Percentiles rank a stretch among this genome's conserved stretches.
Conservation (phyloP, 768 basidiomycete species). For the Boletus sensibilis region DNA sequence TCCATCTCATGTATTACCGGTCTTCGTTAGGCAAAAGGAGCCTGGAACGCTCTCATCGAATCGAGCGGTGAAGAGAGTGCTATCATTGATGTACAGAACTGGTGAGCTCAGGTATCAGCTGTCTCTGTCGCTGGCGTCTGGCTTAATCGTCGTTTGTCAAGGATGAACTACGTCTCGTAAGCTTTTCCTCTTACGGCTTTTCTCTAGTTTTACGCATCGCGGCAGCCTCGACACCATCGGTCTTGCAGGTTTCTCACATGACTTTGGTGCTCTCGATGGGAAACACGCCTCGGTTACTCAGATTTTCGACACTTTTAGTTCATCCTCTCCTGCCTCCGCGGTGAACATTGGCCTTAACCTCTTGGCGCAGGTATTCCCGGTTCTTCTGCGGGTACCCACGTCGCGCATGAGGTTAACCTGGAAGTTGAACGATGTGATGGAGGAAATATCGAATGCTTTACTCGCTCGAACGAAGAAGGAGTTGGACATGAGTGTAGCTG, state of each 20-base stretch:
- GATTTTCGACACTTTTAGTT: conserved; percentile 38
- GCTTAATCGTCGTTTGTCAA: background rate
- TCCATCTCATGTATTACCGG: background rate
- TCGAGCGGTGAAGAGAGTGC: conserved; percentile 15
- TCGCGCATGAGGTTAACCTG: conserved; percentile 27
- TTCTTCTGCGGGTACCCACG: conserved; percentile 39
- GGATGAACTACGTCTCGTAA: conserved; percentile 38
- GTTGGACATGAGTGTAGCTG: conserved; percentile 23
- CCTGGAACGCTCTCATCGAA: conserved; percentile 32
- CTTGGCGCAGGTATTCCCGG: conserved; percentile 38
- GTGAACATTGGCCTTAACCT: conserved; percentile 35
- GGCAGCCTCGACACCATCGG: conserved; percentile 55
- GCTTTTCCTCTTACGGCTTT: background rate
- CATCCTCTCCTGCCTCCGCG: conserved; percentile 19
- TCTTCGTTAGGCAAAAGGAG: conserved; percentile 24
- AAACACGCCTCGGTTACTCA: conserved; percentile 41
- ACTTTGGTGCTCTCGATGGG: conserved; percentile 55
- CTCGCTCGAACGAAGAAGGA: conserved; percentile 38
- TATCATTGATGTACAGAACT: conserved; percentile 41
- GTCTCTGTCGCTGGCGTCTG: background rate
- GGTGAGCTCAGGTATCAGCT: conserved; percentile 15
- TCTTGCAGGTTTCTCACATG: conserved; percentile 59
- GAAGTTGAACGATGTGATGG: conserved; percentile 37
- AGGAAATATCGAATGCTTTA: conserved; percentile 40
- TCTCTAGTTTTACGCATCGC: background rate